Evolutionary conservation across 73 alveolate genomes (phyloP).

Genomic region (Stentor roeselii): DNA sequence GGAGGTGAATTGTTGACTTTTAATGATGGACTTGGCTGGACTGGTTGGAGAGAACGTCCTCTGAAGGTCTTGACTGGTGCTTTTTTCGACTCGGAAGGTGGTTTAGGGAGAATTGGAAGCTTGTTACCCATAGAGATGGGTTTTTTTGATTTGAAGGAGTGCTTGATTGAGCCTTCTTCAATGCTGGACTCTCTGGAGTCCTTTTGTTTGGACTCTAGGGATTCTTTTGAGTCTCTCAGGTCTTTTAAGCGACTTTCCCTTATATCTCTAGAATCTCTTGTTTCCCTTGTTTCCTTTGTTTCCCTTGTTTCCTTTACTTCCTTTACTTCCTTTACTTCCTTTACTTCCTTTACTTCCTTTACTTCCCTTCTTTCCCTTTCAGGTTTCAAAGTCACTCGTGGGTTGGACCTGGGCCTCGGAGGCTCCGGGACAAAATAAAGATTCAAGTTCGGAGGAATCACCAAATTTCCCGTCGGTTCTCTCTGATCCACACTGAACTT

Average conservation of each 20-base stretch:
- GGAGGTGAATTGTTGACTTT: background rate
- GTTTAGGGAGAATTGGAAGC: background rate
- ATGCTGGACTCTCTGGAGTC: background rate
- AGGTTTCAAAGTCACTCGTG: background rate
- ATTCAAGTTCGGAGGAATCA: background rate
- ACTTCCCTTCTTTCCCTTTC: too few species aligned
- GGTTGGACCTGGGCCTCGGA: background rate
- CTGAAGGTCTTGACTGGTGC: background rate
- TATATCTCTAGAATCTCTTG: too few species aligned
- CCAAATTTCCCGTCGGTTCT: background rate
- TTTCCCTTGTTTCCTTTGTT: too few species aligned
- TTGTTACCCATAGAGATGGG: constrained; percentile 7
- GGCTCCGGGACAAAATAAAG: background rate
- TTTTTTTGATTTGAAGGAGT: background rate
- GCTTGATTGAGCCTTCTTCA: background rate
- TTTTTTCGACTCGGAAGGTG: constrained; percentile 19
- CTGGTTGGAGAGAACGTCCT: constrained; percentile 16
- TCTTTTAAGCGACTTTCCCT: too few species aligned
- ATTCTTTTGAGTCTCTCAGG: background rate
- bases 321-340: too few species aligned
- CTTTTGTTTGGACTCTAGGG: background rate
- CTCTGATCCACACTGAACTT: background rate
- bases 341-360: too few species aligned
- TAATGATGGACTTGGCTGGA: background rate
- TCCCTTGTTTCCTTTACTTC: too few species aligned